These are phyloP conservation scores for Bromus sterilis DNA, from an alignment of 176 grass and related monocot genomes.

Conservation along the genomic window DNA sequence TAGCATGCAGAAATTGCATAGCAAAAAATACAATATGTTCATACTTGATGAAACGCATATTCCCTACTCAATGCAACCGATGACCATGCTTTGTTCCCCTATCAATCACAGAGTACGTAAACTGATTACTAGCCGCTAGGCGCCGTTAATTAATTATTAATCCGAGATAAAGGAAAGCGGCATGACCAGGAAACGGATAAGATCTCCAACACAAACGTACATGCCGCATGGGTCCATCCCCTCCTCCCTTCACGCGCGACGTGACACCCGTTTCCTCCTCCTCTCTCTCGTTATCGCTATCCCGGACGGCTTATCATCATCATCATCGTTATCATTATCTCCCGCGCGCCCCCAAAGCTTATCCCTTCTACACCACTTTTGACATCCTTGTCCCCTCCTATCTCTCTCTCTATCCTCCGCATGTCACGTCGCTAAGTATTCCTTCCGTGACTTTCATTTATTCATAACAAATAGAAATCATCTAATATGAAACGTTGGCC, in stretches of 20 bases:
- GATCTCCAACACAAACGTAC: not conserved
- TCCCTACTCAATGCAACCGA: no score
- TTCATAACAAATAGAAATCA: no score
- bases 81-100: no score
- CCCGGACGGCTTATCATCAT: no score
- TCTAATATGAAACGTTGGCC: no score
- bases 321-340: no score
- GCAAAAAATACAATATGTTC: no score
- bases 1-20: no score
- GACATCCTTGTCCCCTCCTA: not conserved
- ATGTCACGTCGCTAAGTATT: not conserved
- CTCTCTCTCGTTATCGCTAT: not conserved
- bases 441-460: no score
- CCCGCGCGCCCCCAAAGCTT: constrained; percentile 28
- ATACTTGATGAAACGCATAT: no score
- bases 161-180: not conserved
- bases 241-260: not conserved
- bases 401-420: not conserved
- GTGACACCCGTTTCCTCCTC: not conserved
- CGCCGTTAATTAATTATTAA: not conserved
- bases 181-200: constrained; percentile 20
- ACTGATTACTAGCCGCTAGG: not conserved
- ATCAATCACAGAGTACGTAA: not conserved
- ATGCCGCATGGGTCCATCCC: not conserved
- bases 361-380: constrained; percentile 10